Conservation (phyloP, 2,329 filamentous ascomycete species). For the Pestalotiopsis fici region DNA sequence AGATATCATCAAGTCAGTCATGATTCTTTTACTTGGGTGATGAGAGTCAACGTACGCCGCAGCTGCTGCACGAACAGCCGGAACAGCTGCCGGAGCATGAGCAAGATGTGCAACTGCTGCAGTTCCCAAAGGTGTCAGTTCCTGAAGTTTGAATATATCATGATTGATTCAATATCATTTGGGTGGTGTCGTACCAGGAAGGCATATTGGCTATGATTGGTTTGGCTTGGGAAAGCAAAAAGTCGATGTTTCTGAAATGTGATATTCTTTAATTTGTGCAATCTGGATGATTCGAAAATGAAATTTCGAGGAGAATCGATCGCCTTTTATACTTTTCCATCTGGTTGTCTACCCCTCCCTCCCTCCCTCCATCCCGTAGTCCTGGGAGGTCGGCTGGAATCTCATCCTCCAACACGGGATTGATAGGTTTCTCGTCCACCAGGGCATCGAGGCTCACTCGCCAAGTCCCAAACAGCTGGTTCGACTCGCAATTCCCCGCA, state of each 20-base stretch:
- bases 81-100: constrained; percentile 8
- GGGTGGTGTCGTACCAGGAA: constrained; percentile 5
- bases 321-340: background rate
- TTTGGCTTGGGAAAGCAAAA: background rate
- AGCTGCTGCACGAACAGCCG: constrained; percentile 9
- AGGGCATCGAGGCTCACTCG: background rate
- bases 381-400: background rate
- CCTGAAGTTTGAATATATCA: background rate
- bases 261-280: background rate
- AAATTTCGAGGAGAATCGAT: background rate
- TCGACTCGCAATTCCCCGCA: background rate
- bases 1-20: background rate
- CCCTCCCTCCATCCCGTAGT: background rate
- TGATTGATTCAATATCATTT: background rate
- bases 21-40: background rate
- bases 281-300: background rate
- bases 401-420: background rate
- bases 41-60: constrained; percentile 2
- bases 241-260: background rate
- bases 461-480: constrained; percentile 1
- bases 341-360: background rate
- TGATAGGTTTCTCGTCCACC: background rate
- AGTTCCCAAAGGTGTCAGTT: background rate
- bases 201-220: background rate
- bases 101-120: constrained; percentile 8